These are phyloP conservation scores for Albugo candida DNA, from an alignment of 352 stramenopile species.

Conservation along the genomic window DNA sequence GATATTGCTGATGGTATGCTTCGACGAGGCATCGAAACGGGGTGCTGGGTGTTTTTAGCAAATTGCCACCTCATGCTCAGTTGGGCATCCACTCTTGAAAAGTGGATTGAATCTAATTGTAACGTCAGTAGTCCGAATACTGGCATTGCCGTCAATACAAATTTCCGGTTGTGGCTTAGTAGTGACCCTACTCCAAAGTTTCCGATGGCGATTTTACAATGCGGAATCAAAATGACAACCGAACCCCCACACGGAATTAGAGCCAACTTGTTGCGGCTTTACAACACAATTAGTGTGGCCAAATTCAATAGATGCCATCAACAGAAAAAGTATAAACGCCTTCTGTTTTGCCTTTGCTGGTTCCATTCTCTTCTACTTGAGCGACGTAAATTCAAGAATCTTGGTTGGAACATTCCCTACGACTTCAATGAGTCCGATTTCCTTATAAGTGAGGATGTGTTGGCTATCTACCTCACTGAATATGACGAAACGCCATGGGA, in stretches of 20 bases:
- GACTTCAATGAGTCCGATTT: conserved; percentile 97
- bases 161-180: conserved; percentile 88
- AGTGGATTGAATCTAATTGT: conserved; percentile 84
- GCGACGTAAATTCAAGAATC: conserved; percentile 90
- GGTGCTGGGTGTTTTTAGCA: conserved; percentile 89
- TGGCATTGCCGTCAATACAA: conserved; percentile 43
- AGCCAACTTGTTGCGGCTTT: conserved; percentile 85
- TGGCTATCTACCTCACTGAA: conserved; percentile 88
- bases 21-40: conserved; percentile 56
- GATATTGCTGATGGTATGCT: conserved; percentile 82
- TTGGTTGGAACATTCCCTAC: conserved; percentile 96
- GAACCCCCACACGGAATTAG: conserved; percentile 85
- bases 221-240: conserved; percentile 93
- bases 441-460: conserved; percentile 88
- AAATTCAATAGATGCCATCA: conserved; percentile 73
- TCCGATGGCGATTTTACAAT: conserved; percentile 88
- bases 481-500: conserved; percentile 86
- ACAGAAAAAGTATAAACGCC: conserved; percentile 78
- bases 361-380: conserved; percentile 92
- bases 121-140: neutral
- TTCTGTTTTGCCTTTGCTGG: conserved; percentile 91
- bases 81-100: conserved; percentile 89
- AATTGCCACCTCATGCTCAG: conserved; percentile 94
- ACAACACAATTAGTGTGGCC: conserved; percentile 83
- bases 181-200: conserved; percentile 88